Evolutionary conservation across 495 filamentous ascomycete genomes (phyloP).

Genomic region (Hyaloscypha variabilis): DNA sequence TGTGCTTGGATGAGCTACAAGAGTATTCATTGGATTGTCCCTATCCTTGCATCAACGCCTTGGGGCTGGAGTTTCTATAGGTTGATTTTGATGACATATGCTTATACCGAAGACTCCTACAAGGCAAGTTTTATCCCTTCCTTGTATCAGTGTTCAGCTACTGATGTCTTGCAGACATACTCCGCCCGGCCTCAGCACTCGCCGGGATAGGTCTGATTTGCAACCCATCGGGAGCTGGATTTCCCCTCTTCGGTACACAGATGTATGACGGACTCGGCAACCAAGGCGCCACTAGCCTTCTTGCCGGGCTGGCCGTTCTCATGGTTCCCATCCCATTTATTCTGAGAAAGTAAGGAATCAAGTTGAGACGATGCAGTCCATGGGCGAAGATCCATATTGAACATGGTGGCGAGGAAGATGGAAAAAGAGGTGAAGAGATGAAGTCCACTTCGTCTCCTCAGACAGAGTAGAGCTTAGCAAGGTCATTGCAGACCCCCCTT

Average conservation of each 20-base stretch:
- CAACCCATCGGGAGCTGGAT: slow-evolving; percentile 33
- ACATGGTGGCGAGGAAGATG: neutral
- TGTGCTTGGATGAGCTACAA: slow-evolving; percentile 26
- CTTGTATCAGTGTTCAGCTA: neutral
- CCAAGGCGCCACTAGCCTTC: slow-evolving; percentile 16
- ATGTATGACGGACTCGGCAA: slow-evolving; percentile 37
- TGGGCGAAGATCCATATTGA: slow-evolving; percentile 16
- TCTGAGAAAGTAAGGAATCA: slow-evolving; percentile 8
- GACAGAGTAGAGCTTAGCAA: too few relatives aligned
- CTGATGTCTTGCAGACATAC: slow-evolving; percentile 22
- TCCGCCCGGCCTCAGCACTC: slow-evolving; percentile 37
- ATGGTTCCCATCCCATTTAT: slow-evolving; percentile 21
- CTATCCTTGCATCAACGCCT: slow-evolving; percentile 47
- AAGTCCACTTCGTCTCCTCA: too few relatives aligned
- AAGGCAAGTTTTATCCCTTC: neutral
- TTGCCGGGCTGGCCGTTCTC: slow-evolving; percentile 10
- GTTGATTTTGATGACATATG: slow-evolving; percentile 34
- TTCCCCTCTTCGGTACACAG: slow-evolving; percentile 37
- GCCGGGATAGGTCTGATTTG: slow-evolving; percentile 39
- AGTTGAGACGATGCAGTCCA: slow-evolving; percentile 10
- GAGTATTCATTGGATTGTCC: slow-evolving; percentile 49
- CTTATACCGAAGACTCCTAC: slow-evolving; percentile 19
- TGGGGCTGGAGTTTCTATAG: slow-evolving; percentile 44
- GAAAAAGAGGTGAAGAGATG: neutral
- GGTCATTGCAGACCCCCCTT: too few relatives aligned